Percentiles rank a stretch among this genome's conserved stretches.
Evolutionary conservation across 306 rosid genomes (phyloP).

Genomic region (Cucurbita moschata): DNA sequence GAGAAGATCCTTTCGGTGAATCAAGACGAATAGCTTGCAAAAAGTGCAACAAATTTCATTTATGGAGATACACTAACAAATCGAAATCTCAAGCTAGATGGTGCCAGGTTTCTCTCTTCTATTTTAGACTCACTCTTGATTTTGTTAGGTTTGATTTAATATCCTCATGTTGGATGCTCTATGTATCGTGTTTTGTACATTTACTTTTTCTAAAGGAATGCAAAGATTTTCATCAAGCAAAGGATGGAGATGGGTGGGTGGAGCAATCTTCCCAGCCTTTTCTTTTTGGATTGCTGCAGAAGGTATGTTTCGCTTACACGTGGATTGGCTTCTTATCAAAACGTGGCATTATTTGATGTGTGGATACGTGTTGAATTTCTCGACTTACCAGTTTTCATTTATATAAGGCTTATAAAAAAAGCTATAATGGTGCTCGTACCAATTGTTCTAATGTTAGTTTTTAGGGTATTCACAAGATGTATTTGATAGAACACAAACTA

Average conservation of each 20-base stretch:
- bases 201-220: slow-evolving; percentile 54
- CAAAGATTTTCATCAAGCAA: slow-evolving; percentile 90
- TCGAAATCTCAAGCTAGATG: slow-evolving; percentile 82
- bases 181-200: slow-evolving; percentile 13
- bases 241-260: slow-evolving; percentile 98
- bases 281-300: slow-evolving; percentile 84
- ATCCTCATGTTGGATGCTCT: slow-evolving; percentile 1
- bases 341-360: neutral
- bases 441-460: neutral
- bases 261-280: slow-evolving; percentile 90
- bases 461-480: neutral
- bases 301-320: slow-evolving; percentile 32
- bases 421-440: neutral
- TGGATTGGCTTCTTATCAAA: neutral
- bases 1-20: slow-evolving; percentile 66
- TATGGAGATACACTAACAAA: slow-evolving; percentile 73
- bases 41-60: slow-evolving; percentile 67
- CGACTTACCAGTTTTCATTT: neutral
- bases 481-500: neutral
- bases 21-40: slow-evolving; percentile 79
- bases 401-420: neutral
- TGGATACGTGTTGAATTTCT: neutral
- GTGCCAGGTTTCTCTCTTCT: slow-evolving; percentile 70
- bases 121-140: neutral
- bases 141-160: neutral